Percentiles rank a stretch among this genome's conserved stretches.
These are phyloP conservation scores for Oryza glumipatula DNA, from an alignment of 176 grass and related monocot genomes.

Conservation along the genomic window DNA sequence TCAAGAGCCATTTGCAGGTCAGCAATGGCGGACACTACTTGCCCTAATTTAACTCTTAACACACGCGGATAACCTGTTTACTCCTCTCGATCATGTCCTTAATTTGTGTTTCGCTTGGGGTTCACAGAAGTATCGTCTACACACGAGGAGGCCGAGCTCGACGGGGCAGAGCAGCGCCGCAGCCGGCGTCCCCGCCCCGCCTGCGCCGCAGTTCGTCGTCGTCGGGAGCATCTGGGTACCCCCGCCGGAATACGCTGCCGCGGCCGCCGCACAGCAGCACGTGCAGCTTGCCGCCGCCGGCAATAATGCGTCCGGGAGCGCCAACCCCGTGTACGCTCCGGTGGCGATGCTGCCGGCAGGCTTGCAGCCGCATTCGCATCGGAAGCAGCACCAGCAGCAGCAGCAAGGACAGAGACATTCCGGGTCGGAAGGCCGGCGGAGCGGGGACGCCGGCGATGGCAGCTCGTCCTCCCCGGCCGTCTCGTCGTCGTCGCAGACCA, in stretches of 20 bases:
- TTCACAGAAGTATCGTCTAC: slow-evolving; percentile 67
- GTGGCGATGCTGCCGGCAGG: slow-evolving; percentile 36
- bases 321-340: slow-evolving; percentile 42
- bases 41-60: background rate
- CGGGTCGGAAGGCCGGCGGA: slow-evolving; percentile 7
- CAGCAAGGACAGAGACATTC: background rate
- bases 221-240: slow-evolving; percentile 65
- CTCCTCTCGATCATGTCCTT: background rate
- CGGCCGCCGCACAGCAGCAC: slow-evolving; percentile 11
- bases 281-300: background rate
- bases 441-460: slow-evolving; percentile 17
- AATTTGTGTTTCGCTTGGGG: background rate
- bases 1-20: slow-evolving; percentile 73
- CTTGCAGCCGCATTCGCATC: background rate
- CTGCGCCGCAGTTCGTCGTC: slow-evolving; percentile 51
- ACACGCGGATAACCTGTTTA: background rate
- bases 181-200: background rate
- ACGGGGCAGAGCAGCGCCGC: slow-evolving; percentile 34
- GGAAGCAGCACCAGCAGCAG: background rate
- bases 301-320: slow-evolving; percentile 9
- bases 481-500: slow-evolving; percentile 60
- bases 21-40: background rate
- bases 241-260: slow-evolving; percentile 38
- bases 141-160: slow-evolving; percentile 58
- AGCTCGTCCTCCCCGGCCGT: slow-evolving; percentile 41